A percentile compares a stretch with the other conserved stretches of the same genome.
These are phyloP conservation scores for Thermothielavioides terrestris DNA, from an alignment of 495 filamentous ascomycete genomes.

Conservation along the genomic window DNA sequence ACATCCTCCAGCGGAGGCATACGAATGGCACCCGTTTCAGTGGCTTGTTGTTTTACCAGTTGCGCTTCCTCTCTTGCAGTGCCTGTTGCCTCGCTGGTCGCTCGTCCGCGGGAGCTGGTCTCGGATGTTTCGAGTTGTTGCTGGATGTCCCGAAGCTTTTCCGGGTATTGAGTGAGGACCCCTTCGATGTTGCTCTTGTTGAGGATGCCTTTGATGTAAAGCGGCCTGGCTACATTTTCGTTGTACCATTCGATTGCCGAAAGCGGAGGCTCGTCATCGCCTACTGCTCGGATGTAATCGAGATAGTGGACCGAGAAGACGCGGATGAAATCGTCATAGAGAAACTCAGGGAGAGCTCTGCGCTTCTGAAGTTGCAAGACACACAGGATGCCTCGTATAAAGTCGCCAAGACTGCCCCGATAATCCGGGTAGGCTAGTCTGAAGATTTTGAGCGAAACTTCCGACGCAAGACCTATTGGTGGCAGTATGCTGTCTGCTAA, in stretches of 20 bases:
- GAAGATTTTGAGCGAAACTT: conserved; percentile 42
- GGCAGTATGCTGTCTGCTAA: conserved; percentile 7
- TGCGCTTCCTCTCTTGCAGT: not conserved
- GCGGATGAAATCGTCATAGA: conserved; percentile 64
- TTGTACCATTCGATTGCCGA: conserved; percentile 39
- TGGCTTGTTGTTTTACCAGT: not conserved
- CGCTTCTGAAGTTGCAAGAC: conserved; percentile 40
- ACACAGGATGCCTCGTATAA: conserved; percentile 46
- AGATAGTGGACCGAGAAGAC: conserved; percentile 37
- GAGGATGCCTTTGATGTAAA: conserved; percentile 30
- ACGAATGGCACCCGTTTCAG: not conserved
- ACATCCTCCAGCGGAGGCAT: not conserved
- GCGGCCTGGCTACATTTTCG: conserved; percentile 29
- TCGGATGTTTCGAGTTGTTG: not conserved
- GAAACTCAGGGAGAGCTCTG: conserved; percentile 34
- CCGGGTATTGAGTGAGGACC: conserved; percentile 12
- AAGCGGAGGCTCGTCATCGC: conserved; percentile 15
- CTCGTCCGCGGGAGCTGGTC: not conserved
- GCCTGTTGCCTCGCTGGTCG: not conserved
- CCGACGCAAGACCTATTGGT: conserved; percentile 17
- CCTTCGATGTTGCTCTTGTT: conserved; percentile 30
- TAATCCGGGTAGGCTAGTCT: conserved; percentile 50
- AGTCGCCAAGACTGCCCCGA: conserved; percentile 43
- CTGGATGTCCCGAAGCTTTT: conserved; percentile 10
- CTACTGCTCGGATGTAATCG: conserved; percentile 27